Conservation (phyloP, 2,329 filamentous ascomycete species). For the Neofusicoccum ribis region DNA sequence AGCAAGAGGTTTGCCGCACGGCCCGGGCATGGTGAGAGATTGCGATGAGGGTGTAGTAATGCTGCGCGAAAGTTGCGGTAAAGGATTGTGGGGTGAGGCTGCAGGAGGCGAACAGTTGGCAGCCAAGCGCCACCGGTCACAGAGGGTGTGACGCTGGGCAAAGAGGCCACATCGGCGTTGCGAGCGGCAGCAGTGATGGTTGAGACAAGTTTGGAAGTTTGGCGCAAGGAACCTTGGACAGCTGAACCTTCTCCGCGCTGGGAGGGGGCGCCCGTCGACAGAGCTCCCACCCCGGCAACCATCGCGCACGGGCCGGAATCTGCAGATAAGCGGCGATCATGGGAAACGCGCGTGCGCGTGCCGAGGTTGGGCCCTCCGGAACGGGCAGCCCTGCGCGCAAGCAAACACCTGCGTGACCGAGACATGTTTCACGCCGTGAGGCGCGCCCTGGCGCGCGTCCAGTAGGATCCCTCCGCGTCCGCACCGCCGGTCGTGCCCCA, state of each 20-base stretch:
- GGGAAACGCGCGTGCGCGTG: not conserved
- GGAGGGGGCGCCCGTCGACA: not conserved
- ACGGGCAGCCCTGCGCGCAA: not conserved
- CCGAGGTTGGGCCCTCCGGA: not conserved
- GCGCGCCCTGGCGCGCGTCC: not conserved
- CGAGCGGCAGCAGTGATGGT: not conserved
- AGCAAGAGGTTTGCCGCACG: constrained; percentile 18
- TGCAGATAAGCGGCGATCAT: constrained; percentile 14
- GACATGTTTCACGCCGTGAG: constrained; percentile 6
- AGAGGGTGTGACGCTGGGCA: constrained; percentile 9
- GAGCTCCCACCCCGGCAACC: constrained; percentile 7
- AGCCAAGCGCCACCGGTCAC: constrained; percentile 11
- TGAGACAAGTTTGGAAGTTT: not conserved
- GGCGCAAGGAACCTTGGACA: not conserved
- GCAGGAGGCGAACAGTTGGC: constrained; percentile 6
- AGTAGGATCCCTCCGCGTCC: not conserved
- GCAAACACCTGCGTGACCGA: not conserved
- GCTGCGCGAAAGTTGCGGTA: constrained; percentile 13
- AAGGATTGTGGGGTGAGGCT: constrained; percentile 11
- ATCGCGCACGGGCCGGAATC: constrained; percentile 5
- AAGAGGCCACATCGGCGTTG: constrained; percentile 9
- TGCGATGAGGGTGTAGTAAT: not conserved
- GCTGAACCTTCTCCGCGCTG: constrained; percentile 1
- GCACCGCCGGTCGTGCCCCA: not conserved
- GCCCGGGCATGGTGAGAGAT: constrained; percentile 15